phyloP scores from a whole-genome alignment of 306 rosid genomes.

The Myrica gale region DNA sequence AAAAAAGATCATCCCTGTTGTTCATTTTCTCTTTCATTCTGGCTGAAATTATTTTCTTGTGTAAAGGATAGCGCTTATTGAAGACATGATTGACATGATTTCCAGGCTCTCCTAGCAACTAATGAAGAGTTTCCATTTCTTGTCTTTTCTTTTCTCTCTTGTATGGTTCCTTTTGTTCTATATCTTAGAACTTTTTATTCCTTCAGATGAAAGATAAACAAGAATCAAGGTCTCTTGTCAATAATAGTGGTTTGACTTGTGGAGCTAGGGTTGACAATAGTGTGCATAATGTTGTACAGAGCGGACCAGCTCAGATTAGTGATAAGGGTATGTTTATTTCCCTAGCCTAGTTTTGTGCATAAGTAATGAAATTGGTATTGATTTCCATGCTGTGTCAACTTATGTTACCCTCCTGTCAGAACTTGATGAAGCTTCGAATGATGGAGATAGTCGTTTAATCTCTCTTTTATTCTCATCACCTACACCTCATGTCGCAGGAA shows the following conservation, averaged over 20 bases:
- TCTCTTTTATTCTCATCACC: conserved; percentile 35
- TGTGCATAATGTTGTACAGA: conserved; percentile 29
- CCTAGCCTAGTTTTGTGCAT: conserved; percentile 24
- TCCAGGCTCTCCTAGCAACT: not conserved
- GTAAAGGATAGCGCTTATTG: not conserved
- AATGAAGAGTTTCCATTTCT: not conserved
- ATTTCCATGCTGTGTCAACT: conserved; percentile 32
- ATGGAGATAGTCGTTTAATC: conserved; percentile 43
- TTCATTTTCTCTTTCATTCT: not conserved
- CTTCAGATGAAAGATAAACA: conserved; percentile 54
- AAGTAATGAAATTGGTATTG: conserved; percentile 17
- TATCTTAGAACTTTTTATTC: conserved; percentile 6
- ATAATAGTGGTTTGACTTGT: conserved; percentile 31
- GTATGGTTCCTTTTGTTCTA: not conserved
- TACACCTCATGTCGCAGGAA: conserved; percentile 26
- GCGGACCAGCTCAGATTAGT: conserved; percentile 38
- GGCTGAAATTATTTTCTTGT: not conserved
- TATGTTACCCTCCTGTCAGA: conserved; percentile 52
- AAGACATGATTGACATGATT: not conserved
- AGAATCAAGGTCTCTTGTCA: conserved; percentile 45
- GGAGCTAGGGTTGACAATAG: conserved; percentile 34
- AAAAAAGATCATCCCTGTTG: not conserved
- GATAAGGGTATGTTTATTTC: conserved; percentile 41
- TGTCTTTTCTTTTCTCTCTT: not conserved
- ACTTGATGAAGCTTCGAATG: conserved; percentile 34